Conservation (phyloP, 176 grass and related monocot species). For the Oryza glumipatula region DNA sequence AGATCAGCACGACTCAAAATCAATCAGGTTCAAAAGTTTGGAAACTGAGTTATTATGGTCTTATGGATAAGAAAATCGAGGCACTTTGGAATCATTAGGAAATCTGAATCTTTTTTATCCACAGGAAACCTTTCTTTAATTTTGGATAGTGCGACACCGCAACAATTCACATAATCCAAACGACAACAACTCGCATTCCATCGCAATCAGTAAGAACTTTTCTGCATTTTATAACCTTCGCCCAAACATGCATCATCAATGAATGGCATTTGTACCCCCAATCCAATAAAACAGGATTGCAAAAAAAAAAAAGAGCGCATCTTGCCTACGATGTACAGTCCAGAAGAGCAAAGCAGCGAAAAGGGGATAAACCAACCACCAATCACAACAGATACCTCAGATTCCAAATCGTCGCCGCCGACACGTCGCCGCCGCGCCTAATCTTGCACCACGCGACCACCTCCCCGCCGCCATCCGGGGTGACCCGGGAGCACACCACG, state of each 20-base stretch:
- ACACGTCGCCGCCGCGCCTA: constrained; percentile 44
- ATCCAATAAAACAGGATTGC: background rate
- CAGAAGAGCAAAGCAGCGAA: background rate
- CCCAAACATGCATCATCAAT: background rate
- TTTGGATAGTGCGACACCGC: background rate
- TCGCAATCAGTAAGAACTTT: background rate
- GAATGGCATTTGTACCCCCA: background rate
- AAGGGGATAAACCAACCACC: background rate
- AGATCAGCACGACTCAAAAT: background rate
- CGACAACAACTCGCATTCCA: background rate
- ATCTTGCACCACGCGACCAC: constrained; percentile 84
- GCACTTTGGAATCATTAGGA: background rate
- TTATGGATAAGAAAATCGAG: background rate
- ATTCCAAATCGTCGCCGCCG: constrained; percentile 59
- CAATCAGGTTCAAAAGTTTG: background rate
- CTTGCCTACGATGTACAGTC: background rate
- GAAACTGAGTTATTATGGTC: background rate
- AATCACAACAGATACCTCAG: constrained; percentile 41
- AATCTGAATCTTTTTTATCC: background rate
- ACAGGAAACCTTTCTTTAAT: background rate
- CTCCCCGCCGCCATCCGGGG: constrained; percentile 30
- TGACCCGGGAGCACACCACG: constrained; percentile 59
- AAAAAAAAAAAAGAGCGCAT: constrained; percentile 24
- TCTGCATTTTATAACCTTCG: background rate
- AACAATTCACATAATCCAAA: background rate